Percentiles rank a stretch among this genome's conserved stretches.
phyloP scores from a whole-genome alignment of 2,329 filamentous ascomycete species.

The Monosporascus sp. region DNA sequence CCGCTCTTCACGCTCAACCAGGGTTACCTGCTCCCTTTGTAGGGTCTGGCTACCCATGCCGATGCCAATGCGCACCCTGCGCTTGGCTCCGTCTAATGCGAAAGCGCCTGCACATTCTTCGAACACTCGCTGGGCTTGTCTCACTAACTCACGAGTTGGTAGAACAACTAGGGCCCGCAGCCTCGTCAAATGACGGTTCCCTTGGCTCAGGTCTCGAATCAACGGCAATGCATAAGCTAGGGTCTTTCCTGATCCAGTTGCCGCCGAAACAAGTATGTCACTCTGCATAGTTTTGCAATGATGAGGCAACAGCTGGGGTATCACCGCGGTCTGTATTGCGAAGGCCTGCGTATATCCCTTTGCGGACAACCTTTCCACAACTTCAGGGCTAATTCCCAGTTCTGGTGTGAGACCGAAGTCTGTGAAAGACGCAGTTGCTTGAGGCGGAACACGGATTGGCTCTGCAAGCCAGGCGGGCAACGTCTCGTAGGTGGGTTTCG shows the following conservation, averaged over 20 bases:
- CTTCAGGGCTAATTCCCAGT: slow-evolving; percentile 57
- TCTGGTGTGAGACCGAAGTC: slow-evolving; percentile 35
- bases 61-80: slow-evolving; percentile 67
- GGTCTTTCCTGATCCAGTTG: slow-evolving; percentile 94
- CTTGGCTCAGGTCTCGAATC: slow-evolving; percentile 66
- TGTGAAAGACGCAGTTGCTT: slow-evolving; percentile 55
- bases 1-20: slow-evolving; percentile 36
- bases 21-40: slow-evolving; percentile 51
- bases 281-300: slow-evolving; percentile 55
- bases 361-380: slow-evolving; percentile 57
- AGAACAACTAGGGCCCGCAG: slow-evolving; percentile 80
- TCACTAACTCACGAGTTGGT: slow-evolving; percentile 84
- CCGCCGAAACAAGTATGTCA: slow-evolving; percentile 85
- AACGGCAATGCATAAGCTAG: slow-evolving; percentile 86
- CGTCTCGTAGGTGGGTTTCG: slow-evolving; percentile 66
- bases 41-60: slow-evolving; percentile 78
- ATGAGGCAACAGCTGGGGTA: slow-evolving; percentile 71
- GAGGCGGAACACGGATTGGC: slow-evolving; percentile 63
- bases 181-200: slow-evolving; percentile 49
- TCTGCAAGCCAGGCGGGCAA: slow-evolving; percentile 76
- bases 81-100: slow-evolving; percentile 50
- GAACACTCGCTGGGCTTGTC: slow-evolving; percentile 74
- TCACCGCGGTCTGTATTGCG: slow-evolving; percentile 71
- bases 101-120: slow-evolving; percentile 66
- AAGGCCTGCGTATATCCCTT: slow-evolving; percentile 68